Percentiles rank a stretch among this genome's conserved stretches.
Evolutionary conservation across 2,329 filamentous ascomycete genomes (phyloP).

Genomic region (Pseudogymnoascus sp.): DNA sequence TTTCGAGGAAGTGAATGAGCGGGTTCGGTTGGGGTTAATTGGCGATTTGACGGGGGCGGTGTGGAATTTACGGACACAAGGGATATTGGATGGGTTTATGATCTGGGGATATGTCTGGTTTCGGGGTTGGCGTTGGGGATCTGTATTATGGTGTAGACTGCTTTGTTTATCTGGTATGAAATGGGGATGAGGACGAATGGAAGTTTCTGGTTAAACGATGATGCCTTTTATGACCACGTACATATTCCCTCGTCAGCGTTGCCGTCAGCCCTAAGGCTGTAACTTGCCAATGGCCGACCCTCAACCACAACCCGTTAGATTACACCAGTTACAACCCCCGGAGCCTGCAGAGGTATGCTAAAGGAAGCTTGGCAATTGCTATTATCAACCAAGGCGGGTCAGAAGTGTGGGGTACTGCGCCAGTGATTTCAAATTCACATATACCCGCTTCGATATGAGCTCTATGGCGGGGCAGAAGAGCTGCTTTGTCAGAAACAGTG

Average conservation of each 20-base stretch:
- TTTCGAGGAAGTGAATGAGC: constrained; percentile 7
- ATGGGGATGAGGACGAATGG: not conserved
- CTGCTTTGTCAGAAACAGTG: not conserved
- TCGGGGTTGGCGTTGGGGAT: not conserved
- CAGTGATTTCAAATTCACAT: not conserved
- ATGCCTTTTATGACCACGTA: not conserved
- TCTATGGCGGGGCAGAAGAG: not conserved
- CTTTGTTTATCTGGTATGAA: not conserved
- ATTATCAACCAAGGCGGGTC: not conserved
- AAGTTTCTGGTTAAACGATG: not conserved
- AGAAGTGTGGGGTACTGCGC: not conserved
- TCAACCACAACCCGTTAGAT: not conserved
- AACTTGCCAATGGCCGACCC: not conserved
- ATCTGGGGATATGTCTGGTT: not conserved
- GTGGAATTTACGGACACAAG: not conserved
- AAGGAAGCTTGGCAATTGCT: not conserved
- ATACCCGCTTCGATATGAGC: not conserved
- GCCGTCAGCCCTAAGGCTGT: not conserved
- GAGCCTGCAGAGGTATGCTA: not conserved
- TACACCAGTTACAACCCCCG: not conserved
- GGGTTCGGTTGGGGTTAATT: not conserved
- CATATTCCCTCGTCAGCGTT: not conserved
- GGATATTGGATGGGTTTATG: not conserved
- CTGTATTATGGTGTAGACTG: constrained; percentile 5
- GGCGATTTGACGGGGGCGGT: not conserved